Evolutionary conservation across 2,329 filamentous ascomycete genomes (phyloP).

Genomic region (Phoma sp.): DNA sequence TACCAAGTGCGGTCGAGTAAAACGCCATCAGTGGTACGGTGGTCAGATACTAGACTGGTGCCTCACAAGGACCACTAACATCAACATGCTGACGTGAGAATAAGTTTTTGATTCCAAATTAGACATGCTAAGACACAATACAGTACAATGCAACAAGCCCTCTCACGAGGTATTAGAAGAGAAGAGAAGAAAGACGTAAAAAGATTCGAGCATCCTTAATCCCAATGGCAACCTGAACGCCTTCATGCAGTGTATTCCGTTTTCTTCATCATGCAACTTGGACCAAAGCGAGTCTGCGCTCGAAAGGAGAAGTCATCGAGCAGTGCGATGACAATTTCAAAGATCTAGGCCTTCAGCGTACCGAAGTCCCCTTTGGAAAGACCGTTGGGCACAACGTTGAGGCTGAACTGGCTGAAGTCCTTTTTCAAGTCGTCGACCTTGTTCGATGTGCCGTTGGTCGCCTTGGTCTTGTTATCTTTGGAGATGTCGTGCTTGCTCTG

Average conservation of each 20-base stretch:
- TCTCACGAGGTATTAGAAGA: constrained; percentile 2
- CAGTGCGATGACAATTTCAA: not conserved
- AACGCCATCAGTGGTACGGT: not conserved
- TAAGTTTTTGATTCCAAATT: not conserved
- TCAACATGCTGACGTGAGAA: not conserved
- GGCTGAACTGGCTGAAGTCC: constrained; percentile 19
- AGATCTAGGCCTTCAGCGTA: constrained; percentile 11
- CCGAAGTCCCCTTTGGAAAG: constrained; percentile 17
- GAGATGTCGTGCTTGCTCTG: constrained; percentile 23
- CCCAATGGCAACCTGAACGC: constrained; percentile 3
- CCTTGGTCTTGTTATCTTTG: constrained; percentile 14
- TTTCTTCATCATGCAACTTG: constrained; percentile 13
- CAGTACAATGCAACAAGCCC: constrained; percentile 12
- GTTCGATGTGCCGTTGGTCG: not conserved
- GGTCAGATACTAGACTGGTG: too few species aligned
- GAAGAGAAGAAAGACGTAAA: not conserved
- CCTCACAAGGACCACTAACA: not conserved
- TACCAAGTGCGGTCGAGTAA: too few species aligned
- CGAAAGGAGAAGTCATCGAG: not conserved
- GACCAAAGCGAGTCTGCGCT: constrained; percentile 7
- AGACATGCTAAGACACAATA: not conserved
- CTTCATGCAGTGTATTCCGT: constrained; percentile 12
- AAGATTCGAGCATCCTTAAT: constrained; percentile 2
- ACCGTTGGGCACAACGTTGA: constrained; percentile 13
- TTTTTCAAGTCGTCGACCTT: constrained; percentile 16